These are phyloP conservation scores for Porogramme epimiltina DNA, from an alignment of 1,284 basidiomycete genomes.

Conservation along the genomic window DNA sequence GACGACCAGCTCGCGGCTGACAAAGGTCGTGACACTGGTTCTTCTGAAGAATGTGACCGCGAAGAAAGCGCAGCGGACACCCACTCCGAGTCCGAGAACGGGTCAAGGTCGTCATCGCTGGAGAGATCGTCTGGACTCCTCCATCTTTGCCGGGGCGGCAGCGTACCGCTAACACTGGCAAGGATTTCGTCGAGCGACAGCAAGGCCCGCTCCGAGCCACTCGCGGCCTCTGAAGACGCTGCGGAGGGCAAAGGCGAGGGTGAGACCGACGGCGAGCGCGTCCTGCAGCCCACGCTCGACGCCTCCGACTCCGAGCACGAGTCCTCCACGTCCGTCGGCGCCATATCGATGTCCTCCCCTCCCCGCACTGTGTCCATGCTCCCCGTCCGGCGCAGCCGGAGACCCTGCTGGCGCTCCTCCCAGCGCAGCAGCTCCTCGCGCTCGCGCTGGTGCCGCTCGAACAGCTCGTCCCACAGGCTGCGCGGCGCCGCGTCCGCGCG, in stretches of 20 bases:
- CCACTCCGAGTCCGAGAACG: slow-evolving; percentile 7
- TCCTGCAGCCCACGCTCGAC: neutral
- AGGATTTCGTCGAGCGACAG: neutral
- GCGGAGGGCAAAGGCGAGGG: neutral
- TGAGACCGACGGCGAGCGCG: neutral
- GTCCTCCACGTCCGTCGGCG: neutral
- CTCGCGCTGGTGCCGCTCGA: slow-evolving; percentile 58
- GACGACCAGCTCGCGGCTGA: slow-evolving; percentile 18
- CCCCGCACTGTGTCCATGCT: slow-evolving; percentile 37
- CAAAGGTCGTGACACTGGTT: neutral
- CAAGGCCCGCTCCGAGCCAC: neutral
- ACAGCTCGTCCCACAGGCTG: slow-evolving; percentile 64
- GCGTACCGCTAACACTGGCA: neutral
- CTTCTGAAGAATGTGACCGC: neutral
- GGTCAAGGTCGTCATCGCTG: neutral
- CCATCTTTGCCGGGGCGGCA: neutral
- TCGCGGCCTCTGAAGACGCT: neutral
- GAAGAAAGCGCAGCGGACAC: neutral
- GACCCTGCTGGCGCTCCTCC: slow-evolving; percentile 36
- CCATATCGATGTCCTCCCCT: neutral
- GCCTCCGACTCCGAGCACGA: neutral
- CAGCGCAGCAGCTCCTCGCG: slow-evolving; percentile 54
- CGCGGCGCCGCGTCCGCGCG: slow-evolving; percentile 24
- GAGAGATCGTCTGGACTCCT: neutral
- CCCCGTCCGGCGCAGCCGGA: slow-evolving; percentile 20